Evolutionary conservation across 1,139 yeast genomes (phyloP).

Genomic region (Pichia sp.): DNA sequence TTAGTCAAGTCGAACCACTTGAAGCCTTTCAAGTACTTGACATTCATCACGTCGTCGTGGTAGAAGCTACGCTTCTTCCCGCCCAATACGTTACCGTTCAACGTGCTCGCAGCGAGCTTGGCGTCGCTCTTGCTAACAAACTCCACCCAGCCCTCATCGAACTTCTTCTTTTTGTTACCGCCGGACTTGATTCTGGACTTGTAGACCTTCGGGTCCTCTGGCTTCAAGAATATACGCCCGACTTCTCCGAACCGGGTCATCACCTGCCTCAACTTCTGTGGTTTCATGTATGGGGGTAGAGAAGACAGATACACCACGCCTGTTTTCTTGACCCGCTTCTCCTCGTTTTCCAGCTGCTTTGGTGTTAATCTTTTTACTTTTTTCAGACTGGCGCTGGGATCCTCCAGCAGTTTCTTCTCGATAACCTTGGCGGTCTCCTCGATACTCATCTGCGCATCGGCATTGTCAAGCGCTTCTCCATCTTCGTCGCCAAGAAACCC

Average conservation of each 20-base stretch:
- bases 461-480: slow-evolving; percentile 14
- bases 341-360: slow-evolving; percentile 52
- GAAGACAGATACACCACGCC: slow-evolving; percentile 90
- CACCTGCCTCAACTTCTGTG: slow-evolving; percentile 79
- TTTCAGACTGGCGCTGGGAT: slow-evolving; percentile 11
- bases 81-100: slow-evolving; percentile 86
- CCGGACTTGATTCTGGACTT: slow-evolving; percentile 75
- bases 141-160: slow-evolving; percentile 97
- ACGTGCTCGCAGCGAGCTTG: slow-evolving; percentile 76
- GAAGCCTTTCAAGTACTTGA: slow-evolving; percentile 84
- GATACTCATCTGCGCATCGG: background rate
- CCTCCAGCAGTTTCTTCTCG: background rate
- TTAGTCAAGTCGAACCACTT: slow-evolving; percentile 95
- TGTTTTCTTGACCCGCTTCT: slow-evolving; percentile 59
- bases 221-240: slow-evolving; percentile 80
- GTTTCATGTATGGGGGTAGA: slow-evolving; percentile 97
- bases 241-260: slow-evolving; percentile 78
- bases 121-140: slow-evolving; percentile 81
- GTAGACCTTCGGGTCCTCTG: slow-evolving; percentile 68
- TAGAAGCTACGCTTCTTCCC: slow-evolving; percentile 92
- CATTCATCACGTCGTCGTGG: slow-evolving; percentile 88
- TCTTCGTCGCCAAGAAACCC: slow-evolving; percentile 18
- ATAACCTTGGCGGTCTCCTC: slow-evolving; percentile 16
- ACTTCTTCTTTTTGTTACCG: slow-evolving; percentile 88
- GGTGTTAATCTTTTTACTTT: slow-evolving; percentile 50